Base-by-base conservation (phyloP, 2,329 filamentous ascomycete genomes). In the Magnaporthiopsis rhizophila region DNA sequence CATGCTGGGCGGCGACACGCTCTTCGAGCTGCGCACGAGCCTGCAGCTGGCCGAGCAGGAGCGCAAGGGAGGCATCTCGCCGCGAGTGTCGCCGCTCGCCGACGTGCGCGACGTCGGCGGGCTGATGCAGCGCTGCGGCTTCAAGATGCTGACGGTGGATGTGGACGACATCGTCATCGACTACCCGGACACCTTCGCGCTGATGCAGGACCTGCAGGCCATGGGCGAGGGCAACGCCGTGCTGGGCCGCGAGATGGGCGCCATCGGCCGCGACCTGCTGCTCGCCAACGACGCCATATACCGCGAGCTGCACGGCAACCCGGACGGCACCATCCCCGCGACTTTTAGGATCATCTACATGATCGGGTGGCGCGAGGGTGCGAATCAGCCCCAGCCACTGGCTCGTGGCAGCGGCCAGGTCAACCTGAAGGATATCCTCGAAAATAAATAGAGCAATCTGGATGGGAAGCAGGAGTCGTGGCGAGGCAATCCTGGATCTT, bases 141-240 rank as follows among this genome's bases (percentile, higher is more conserved):
- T 98, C 80, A 96, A 93, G 76, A 89, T 99, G 80, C 81, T 98
- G 70, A 99, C 96, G 0, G 92, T 99, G 0, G 95, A 99, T 71
- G 89, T 99, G 18, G 96, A 99, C 76, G 95, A 99, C 76, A 96
- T 99, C 62, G 86, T 98, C 34, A 92, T 99, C 36, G 92, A 97
- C 74, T 99, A 92, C 73, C 95, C 95, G 0, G 87, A 94, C 76
- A 89, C 85, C 0, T 97, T 97, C 78, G 87, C 92, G 1, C 80
- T 99, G 64, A 97, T 99, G 93, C 84, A 88, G 70, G 95, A 99
- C 75, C 79, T 99, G 64, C 94, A 98, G 75, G 89, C 91, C 30
- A 99, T 99, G 95, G 95, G 93, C 12, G 96, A 99, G 79, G 88
- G 85, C 66, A 99, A 96, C 74, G 94, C 93, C 2, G 88, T 97